Evolutionary conservation across 208 protist species (phyloP).

Genomic region (Crithidia brevicula): DNA sequence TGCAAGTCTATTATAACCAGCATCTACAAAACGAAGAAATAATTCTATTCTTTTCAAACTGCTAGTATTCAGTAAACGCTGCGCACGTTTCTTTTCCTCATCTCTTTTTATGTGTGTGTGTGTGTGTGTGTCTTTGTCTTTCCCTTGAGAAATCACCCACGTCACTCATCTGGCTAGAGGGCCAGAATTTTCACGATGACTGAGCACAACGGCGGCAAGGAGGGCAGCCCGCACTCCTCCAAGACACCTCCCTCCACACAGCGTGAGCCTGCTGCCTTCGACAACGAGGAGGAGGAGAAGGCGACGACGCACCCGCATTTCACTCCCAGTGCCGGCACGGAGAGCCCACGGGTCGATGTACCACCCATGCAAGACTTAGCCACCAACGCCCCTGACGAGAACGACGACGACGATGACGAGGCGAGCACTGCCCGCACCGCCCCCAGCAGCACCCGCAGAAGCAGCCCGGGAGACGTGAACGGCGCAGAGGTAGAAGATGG

Average conservation of each 20-base stretch:
- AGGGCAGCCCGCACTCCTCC: not conserved
- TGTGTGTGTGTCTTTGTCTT: too few species aligned
- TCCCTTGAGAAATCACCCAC: too few species aligned
- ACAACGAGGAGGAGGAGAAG: not conserved
- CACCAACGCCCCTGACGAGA: not conserved
- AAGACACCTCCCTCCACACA: not conserved
- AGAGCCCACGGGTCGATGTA: not conserved
- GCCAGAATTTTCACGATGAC: too few species aligned
- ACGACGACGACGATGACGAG: not conserved
- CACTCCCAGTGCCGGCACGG: not conserved
- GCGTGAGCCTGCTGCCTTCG: constrained; percentile 8
- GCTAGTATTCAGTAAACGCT: too few species aligned
- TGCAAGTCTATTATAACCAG: too few species aligned
- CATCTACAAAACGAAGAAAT: too few species aligned
- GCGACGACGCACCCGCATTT: not conserved
- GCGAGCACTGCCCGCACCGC: too few species aligned
- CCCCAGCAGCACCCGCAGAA: not conserved
- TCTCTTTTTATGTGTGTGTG: too few species aligned
- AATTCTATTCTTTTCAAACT: too few species aligned
- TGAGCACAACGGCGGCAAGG: not conserved
- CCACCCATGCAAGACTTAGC: constrained; percentile 4
- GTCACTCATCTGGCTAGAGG: too few species aligned
- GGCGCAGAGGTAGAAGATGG: not conserved
- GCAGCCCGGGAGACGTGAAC: not conserved
- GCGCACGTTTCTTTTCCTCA: too few species aligned